Percentiles rank a stretch among this genome's conserved stretches.
Evolutionary conservation across 169 alveolate species (phyloP).

Genomic region (Perkinsus olseni): DNA sequence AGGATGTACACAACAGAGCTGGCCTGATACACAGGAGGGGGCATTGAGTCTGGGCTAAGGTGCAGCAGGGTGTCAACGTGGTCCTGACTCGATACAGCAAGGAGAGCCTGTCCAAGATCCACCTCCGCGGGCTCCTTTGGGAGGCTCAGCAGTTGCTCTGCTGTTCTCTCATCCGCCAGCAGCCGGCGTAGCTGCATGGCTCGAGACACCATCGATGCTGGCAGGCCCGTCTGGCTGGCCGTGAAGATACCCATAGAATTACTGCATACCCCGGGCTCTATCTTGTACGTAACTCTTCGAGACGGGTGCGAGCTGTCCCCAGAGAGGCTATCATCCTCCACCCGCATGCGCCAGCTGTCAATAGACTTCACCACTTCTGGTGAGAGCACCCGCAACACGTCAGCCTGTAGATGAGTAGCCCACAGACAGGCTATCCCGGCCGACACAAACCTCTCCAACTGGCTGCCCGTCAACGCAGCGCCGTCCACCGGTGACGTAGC

Average conservation of each 20-base stretch:
- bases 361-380: not conserved
- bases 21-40: not conserved
- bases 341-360: not conserved
- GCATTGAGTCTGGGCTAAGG: not conserved
- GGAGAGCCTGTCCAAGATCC: not conserved
- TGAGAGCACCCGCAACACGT: not conserved
- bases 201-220: not conserved
- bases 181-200: not conserved
- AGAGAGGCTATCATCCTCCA: not conserved
- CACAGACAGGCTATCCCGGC: not conserved
- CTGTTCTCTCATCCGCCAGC: not conserved
- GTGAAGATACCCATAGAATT: not conserved
- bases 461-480: not conserved
- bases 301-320: not conserved
- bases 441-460: not conserved
- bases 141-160: not conserved
- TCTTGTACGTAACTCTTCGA: not conserved
- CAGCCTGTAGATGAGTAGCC: not conserved
- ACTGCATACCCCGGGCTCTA: not conserved
- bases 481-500: not conserved
- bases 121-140: not conserved
- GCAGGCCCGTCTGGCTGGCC: not conserved
- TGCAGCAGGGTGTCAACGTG: not conserved
- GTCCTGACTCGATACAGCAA: not conserved
- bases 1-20: not conserved